phyloP scores from a whole-genome alignment of 352 stramenopile genomes.

The Phytopythium ostracodes region DNA sequence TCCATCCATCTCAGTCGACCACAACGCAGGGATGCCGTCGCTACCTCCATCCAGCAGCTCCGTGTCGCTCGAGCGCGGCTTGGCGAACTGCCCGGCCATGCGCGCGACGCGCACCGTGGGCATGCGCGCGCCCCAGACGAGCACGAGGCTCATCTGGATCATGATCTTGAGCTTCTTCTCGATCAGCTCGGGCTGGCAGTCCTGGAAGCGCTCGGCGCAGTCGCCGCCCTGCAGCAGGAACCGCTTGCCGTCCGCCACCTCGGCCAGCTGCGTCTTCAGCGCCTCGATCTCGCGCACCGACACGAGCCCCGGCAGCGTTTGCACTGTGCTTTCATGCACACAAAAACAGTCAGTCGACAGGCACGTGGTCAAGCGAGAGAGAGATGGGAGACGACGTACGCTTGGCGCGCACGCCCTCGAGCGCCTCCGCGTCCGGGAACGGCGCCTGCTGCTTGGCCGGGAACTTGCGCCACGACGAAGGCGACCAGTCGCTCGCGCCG shows the following conservation, averaged over 20 bases:
- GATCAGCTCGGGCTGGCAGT: slow-evolving; percentile 83
- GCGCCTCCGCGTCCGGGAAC: slow-evolving; percentile 65
- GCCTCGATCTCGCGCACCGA: slow-evolving; percentile 95
- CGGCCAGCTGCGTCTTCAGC: slow-evolving; percentile 89
- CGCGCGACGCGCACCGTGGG: slow-evolving; percentile 95
- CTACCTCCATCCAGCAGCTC: slow-evolving; percentile 89
- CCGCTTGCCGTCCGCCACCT: slow-evolving; percentile 94
- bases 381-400: slow-evolving; percentile 19
- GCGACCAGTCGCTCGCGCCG: slow-evolving; percentile 33
- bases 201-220: slow-evolving; percentile 97
- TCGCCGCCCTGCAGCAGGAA: slow-evolving; percentile 99
- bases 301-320: slow-evolving; percentile 88
- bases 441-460: slow-evolving; percentile 81
- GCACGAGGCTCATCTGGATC: slow-evolving; percentile 96
- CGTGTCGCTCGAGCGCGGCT: slow-evolving; percentile 93
- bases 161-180: slow-evolving; percentile 95
- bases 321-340: slow-evolving; percentile 36
- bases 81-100: slow-evolving; percentile 99
- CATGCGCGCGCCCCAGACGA: slow-evolving; percentile 97
- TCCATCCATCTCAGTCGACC: neutral
- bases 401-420: slow-evolving; percentile 70
- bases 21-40: too few relatives aligned
- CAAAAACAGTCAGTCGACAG: slow-evolving; percentile 8
- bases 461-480: slow-evolving; percentile 70
- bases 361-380: neutral